These are phyloP conservation scores for Gossypium australe DNA, from an alignment of 345 rosid genomes.

Conservation along the genomic window DNA sequence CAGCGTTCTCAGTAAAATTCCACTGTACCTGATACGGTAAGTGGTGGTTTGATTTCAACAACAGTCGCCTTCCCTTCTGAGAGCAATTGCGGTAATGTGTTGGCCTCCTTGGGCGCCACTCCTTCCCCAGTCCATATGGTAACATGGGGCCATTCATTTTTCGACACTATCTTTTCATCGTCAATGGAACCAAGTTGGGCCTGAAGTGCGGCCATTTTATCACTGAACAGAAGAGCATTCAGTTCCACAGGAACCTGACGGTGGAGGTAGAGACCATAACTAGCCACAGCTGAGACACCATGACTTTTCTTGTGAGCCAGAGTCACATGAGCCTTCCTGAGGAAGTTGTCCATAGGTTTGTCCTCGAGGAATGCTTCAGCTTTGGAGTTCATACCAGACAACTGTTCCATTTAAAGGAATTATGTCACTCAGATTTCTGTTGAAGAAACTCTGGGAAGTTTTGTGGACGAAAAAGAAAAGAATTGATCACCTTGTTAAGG, in stretches of 20 bases:
- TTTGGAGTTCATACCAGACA: constrained; percentile 40
- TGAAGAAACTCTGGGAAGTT: neutral
- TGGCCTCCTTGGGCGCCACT: constrained; percentile 69
- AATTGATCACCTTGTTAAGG: constrained; percentile 51
- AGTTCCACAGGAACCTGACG: constrained; percentile 61
- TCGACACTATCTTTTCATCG: constrained; percentile 50
- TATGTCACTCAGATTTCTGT: neutral
- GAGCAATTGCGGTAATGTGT: constrained; percentile 51
- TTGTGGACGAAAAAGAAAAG: neutral
- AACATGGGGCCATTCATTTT: constrained; percentile 85
- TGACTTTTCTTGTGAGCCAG: constrained; percentile 95
- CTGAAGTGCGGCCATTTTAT: constrained; percentile 75
- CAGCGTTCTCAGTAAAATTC: constrained; percentile 45
- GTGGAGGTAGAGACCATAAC: constrained; percentile 44
- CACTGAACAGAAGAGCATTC: constrained; percentile 61
- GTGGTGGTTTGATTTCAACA: constrained; percentile 60
- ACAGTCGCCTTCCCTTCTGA: constrained; percentile 68
- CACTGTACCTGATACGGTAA: constrained; percentile 56
- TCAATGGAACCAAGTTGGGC: constrained; percentile 63
- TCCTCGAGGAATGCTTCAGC: constrained; percentile 49
- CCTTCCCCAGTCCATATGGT: constrained; percentile 85
- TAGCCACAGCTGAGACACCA: constrained; percentile 76
- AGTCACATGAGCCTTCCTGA: constrained; percentile 63
- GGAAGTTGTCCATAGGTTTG: constrained; percentile 43
- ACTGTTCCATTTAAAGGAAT: constrained; percentile 28